Evolutionary conservation across 2,329 filamentous ascomycete species (phyloP).

Genomic region (Sclerotinia spermophila): DNA sequence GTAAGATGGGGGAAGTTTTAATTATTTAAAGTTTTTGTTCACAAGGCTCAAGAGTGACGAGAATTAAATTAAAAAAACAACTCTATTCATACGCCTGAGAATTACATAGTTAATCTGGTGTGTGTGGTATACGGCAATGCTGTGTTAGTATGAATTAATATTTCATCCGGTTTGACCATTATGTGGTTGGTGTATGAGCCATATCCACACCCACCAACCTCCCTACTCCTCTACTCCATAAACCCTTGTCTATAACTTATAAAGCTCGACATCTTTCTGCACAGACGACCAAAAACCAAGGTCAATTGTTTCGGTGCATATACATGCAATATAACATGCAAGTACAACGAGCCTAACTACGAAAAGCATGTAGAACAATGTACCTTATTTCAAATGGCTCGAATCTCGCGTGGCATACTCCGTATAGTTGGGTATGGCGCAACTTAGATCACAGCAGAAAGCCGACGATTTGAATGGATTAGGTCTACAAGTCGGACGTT

Average conservation of each 20-base stretch:
- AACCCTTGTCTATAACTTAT: background rate
- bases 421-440: background rate
- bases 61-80: background rate
- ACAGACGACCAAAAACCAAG: background rate
- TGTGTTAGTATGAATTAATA: slow-evolving; percentile 5
- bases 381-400: background rate
- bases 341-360: background rate
- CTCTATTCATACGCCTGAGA: background rate
- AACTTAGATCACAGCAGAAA: background rate
- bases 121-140: slow-evolving; percentile 8
- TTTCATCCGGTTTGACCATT: slow-evolving; percentile 14
- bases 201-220: background rate
- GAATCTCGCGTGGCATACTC: slow-evolving; percentile 1
- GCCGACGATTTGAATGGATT: slow-evolving; percentile 8
- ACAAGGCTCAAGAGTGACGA: background rate
- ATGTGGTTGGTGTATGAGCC: slow-evolving; percentile 8
- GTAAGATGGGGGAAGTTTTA: background rate
- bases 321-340: background rate
- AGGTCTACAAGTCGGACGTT: background rate
- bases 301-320: slow-evolving; percentile 1
- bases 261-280: background rate
- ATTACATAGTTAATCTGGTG: background rate
- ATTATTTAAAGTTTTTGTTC: background rate
- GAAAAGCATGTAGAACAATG: background rate
- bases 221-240: slow-evolving; percentile 6